Percentiles rank a stretch among this genome's conserved stretches.
Evolutionary conservation across 2,329 filamentous ascomycete species (phyloP).

Genomic region (Chrysoporthe cubensis): DNA sequence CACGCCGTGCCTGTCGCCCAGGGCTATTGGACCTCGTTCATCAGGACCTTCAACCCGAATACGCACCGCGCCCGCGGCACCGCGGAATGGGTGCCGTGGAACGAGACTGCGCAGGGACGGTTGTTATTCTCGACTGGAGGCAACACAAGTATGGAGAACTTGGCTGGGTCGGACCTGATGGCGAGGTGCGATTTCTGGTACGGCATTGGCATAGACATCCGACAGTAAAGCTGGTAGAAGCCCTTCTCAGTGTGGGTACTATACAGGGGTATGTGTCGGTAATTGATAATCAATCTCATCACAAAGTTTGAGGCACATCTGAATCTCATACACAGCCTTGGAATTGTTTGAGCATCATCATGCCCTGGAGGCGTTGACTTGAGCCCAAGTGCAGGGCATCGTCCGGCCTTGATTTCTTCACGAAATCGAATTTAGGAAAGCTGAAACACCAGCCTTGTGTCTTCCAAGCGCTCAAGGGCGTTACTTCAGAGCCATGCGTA

Average conservation of each 20-base stretch:
- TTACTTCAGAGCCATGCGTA: no score
- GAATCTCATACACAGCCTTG: no score
- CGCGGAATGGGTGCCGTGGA: constrained; percentile 57
- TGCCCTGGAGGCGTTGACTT: no score
- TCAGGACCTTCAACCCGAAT: constrained; percentile 69
- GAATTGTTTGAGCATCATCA: no score
- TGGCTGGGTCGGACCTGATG: constrained; percentile 29
- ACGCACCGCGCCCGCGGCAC: constrained; percentile 46
- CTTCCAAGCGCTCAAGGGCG: not conserved
- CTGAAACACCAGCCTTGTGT: not conserved
- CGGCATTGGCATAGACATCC: constrained; percentile 21
- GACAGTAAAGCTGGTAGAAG: constrained; percentile 4
- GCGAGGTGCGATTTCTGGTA: constrained; percentile 29
- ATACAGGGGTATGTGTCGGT: no score
- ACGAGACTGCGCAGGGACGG: constrained; percentile 37
- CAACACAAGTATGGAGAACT: constrained; percentile 31
- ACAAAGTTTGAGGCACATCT: no score
- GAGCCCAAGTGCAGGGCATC: no score
- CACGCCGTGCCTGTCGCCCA: constrained; percentile 64
- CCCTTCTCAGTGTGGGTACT: not conserved
- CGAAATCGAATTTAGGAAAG: no score
- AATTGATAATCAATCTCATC: no score
- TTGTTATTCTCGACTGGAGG: constrained; percentile 47
- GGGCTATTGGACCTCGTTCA: constrained; percentile 76
- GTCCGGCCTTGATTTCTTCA: no score